Conservation (phyloP, 768 basidiomycete genomes). For the Roridomyces roridus region DNA sequence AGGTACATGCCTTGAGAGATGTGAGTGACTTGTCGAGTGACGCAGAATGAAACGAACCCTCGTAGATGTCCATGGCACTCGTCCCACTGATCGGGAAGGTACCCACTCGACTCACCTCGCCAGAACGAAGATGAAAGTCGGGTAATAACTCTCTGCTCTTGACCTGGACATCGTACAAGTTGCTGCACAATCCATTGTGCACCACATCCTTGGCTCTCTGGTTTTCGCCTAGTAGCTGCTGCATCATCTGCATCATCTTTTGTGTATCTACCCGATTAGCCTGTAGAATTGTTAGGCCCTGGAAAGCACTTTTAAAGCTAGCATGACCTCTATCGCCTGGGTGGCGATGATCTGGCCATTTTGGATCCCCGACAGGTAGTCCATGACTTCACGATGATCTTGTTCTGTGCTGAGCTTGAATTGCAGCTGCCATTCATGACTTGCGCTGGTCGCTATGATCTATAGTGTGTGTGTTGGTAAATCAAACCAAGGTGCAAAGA, state of each 20-base stretch:
- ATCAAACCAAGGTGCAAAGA: background rate
- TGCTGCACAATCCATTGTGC: conserved; percentile 52
- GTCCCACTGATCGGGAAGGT: conserved; percentile 57
- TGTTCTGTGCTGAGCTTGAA: conserved; percentile 42
- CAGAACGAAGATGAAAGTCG: conserved; percentile 54
- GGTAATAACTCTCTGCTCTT: conserved; percentile 54
- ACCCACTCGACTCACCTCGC: conserved; percentile 57
- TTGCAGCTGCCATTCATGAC: conserved; percentile 55
- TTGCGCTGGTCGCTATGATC: conserved; percentile 53
- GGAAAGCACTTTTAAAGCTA: background rate
- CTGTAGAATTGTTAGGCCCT: background rate
- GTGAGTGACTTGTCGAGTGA: background rate
- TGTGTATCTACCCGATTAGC: conserved; percentile 40
- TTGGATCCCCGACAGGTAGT: conserved; percentile 49
- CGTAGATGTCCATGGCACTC: conserved; percentile 44
- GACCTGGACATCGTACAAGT: conserved; percentile 57
- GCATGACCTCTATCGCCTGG: conserved; percentile 29
- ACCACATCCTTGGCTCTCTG: conserved; percentile 36
- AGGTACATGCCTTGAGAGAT: conserved; percentile 56
- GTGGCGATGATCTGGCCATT: conserved; percentile 44
- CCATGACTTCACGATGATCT: conserved; percentile 52
- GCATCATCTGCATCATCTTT: conserved; percentile 56
- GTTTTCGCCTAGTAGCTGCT: conserved; percentile 46
- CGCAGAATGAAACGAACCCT: conserved; percentile 6
- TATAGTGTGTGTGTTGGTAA: conserved; percentile 22